These are phyloP conservation scores for Trichoderma afroharzianum DNA, from an alignment of 2,329 filamentous ascomycete species.

Conservation along the genomic window DNA sequence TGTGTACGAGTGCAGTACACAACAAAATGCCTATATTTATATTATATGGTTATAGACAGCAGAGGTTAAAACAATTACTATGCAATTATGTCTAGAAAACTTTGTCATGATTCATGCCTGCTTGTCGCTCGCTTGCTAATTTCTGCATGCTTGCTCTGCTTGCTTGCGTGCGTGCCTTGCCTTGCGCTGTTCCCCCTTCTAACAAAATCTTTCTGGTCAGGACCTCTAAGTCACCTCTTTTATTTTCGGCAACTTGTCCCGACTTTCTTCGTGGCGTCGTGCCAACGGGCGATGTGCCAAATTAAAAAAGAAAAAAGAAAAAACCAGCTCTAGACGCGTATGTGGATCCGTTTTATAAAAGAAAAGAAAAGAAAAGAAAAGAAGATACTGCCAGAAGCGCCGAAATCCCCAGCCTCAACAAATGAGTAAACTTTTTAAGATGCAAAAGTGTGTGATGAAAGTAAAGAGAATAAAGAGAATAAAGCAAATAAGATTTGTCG, in stretches of 20 bases:
- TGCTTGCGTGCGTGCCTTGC: background rate
- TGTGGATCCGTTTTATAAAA: background rate
- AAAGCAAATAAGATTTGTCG: background rate
- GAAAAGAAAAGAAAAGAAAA: background rate
- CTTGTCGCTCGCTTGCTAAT: background rate
- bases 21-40: background rate
- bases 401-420: background rate
- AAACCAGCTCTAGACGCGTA: background rate
- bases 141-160: background rate
- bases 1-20: background rate
- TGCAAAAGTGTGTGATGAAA: background rate
- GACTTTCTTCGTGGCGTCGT: background rate
- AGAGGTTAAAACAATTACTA: background rate
- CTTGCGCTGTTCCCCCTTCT: background rate
- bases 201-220: background rate
- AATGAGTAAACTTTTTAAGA: background rate
- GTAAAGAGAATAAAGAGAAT: background rate
- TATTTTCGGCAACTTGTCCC: background rate
- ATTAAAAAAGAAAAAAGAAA: background rate
- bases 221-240: background rate
- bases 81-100: background rate
- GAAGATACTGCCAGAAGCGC: background rate
- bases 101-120: constrained; percentile 7
- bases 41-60: background rate
- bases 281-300: background rate